Percentiles rank a stretch among this genome's conserved stretches.
Conservation (phyloP, 129 eudicot species). For the Flaveria bidentis region DNA sequence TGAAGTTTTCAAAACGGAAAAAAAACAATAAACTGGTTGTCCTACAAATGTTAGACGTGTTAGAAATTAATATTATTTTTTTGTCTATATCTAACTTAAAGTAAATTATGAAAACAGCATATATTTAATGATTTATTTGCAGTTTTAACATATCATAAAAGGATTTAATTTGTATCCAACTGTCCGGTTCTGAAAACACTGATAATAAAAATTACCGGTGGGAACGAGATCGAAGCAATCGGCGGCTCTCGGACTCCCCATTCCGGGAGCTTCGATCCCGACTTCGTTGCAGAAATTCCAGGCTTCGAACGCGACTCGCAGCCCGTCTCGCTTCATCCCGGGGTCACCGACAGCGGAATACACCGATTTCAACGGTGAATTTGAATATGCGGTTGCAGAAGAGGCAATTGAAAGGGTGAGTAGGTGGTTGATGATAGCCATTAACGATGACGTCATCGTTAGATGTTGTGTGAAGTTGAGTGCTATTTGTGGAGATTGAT, state of each 20-base stretch:
- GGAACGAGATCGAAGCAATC: conserved; percentile 65
- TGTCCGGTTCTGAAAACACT: too few relatives aligned
- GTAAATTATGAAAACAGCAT: too few relatives aligned
- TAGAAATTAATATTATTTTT: too few relatives aligned
- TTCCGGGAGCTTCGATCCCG: conserved; percentile 69
- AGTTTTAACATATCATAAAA: too few relatives aligned
- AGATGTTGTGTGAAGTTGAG: conserved; percentile 9
- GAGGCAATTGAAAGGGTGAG: neutral
- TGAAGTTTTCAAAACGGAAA: too few relatives aligned
- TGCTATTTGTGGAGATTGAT: neutral
- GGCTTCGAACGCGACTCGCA: conserved; percentile 76
- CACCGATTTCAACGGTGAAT: neutral
- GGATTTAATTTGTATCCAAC: too few relatives aligned
- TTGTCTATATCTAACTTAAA: too few relatives aligned
- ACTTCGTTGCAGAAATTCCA: conserved; percentile 97
- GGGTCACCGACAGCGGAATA: conserved; percentile 76
- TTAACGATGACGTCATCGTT: conserved; percentile 16
- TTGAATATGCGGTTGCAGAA: neutral
- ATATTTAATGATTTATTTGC: too few relatives aligned
- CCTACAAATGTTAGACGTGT: too few relatives aligned
- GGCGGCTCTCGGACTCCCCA: conserved; percentile 95
- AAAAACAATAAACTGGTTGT: too few relatives aligned
- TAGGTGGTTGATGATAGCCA: neutral
- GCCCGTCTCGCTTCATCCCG: conserved; percentile 75
- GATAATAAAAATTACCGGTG: neutral